Evolutionary conservation across 108 stramenopile species (phyloP).

Genomic region (Fragilaria radians): DNA sequence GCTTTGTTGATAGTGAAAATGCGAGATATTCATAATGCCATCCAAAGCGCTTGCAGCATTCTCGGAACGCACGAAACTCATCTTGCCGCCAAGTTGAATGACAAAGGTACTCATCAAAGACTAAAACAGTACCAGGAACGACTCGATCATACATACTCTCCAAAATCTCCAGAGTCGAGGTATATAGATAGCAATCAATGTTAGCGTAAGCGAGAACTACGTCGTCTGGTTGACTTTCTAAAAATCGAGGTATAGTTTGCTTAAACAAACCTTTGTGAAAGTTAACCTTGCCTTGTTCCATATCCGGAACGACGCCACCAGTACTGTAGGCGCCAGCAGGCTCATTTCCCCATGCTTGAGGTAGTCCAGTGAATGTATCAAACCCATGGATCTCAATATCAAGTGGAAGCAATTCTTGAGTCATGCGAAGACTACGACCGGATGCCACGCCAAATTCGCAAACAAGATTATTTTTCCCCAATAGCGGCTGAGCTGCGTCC

Average conservation of each 20-base stretch:
- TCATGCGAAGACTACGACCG: slow-evolving; percentile 71
- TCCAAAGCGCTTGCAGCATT: slow-evolving; percentile 82
- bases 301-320: slow-evolving; percentile 58
- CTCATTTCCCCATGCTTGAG: slow-evolving; percentile 76
- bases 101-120: slow-evolving; percentile 81
- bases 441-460: slow-evolving; percentile 83
- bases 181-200: slow-evolving; percentile 83
- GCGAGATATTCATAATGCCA: slow-evolving; percentile 85
- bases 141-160: slow-evolving; percentile 70
- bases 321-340: slow-evolving; percentile 75
- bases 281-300: slow-evolving; percentile 50
- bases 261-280: slow-evolving; percentile 79
- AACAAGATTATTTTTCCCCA: slow-evolving; percentile 63
- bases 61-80: slow-evolving; percentile 80
- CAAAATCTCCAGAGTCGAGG: slow-evolving; percentile 67
- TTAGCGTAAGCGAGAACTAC: slow-evolving; percentile 77
- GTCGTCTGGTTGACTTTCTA: slow-evolving; percentile 22
- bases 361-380: slow-evolving; percentile 87
- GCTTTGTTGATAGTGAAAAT: slow-evolving; percentile 73
- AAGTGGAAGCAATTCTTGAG: slow-evolving; percentile 74
- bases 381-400: slow-evolving; percentile 67
- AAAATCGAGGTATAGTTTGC: slow-evolving; percentile 66
- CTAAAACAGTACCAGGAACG: slow-evolving; percentile 69
- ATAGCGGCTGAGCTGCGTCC: slow-evolving; percentile 66
- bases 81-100: slow-evolving; percentile 84